Percentiles rank a stretch among this genome's conserved stretches.
Evolutionary conservation across 2,329 filamentous ascomycete genomes (phyloP).

Genomic region (Gyromitra esculenta): DNA sequence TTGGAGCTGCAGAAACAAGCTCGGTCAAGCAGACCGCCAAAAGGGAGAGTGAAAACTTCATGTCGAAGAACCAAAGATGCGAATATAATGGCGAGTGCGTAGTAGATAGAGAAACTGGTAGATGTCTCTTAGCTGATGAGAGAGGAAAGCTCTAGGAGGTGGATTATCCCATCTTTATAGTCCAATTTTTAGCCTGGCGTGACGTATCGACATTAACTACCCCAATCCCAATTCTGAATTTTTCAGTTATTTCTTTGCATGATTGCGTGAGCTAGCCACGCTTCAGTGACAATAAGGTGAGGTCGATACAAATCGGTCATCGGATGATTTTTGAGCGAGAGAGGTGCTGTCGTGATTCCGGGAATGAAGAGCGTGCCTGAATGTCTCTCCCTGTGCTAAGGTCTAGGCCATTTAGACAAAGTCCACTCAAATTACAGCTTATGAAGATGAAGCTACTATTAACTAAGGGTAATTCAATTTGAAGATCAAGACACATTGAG

Average conservation of each 20-base stretch:
- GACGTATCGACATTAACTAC: neutral
- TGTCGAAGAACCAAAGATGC: neutral
- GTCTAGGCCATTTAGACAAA: neutral
- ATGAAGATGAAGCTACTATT: neutral
- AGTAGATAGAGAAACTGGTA: constrained; percentile 4
- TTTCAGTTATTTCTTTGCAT: neutral
- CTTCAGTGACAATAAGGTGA: neutral
- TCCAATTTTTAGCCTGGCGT: neutral
- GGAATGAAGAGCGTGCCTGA: neutral
- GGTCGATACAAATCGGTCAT: constrained; percentile 20
- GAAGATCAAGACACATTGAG: neutral
- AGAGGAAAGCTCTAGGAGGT: neutral
- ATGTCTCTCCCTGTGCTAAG: neutral
- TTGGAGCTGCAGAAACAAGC: constrained; percentile 26
- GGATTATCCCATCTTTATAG: constrained; percentile 41
- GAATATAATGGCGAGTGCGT: neutral
- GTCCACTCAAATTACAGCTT: neutral
- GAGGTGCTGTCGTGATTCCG: constrained; percentile 11
- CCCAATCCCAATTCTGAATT: neutral
- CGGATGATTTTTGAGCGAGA: constrained; percentile 40
- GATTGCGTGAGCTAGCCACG: neutral
- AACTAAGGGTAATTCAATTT: neutral
- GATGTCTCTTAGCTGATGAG: constrained; percentile 20
- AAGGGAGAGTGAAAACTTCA: constrained; percentile 34
- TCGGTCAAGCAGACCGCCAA: constrained; percentile 31